Percentiles rank a stretch among this genome's conserved stretches.
phyloP scores from a whole-genome alignment of 2,329 filamentous ascomycete genomes.

The Paraphaeosphaeria minitans region DNA sequence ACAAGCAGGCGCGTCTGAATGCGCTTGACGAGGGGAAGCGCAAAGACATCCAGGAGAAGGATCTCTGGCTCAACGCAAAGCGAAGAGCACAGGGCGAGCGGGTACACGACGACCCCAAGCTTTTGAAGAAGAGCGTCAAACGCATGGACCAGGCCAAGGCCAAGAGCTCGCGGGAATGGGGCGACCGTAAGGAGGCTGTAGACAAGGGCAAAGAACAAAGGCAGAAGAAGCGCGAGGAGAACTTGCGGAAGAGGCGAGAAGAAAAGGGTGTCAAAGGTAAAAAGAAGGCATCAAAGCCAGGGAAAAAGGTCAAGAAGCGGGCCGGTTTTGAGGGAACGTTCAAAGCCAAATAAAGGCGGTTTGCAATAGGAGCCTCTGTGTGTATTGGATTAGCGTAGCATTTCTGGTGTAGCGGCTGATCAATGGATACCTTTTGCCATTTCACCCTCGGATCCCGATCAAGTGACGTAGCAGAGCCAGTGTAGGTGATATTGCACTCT shows the following conservation, averaged over 20 bases:
- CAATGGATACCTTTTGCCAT: constrained; percentile 10
- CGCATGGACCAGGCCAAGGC: constrained; percentile 87
- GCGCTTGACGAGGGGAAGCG: constrained; percentile 79
- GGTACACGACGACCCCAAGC: constrained; percentile 80
- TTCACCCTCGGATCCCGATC: neutral
- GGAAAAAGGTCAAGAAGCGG: constrained; percentile 53
- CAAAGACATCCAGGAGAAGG: constrained; percentile 88
- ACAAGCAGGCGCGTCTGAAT: constrained; percentile 80
- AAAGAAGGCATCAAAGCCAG: constrained; percentile 60
- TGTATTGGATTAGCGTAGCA: constrained; percentile 11
- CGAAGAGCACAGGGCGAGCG: constrained; percentile 88
- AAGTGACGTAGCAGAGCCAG: neutral
- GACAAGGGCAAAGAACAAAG: constrained; percentile 54
- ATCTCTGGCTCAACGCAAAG: constrained; percentile 89
- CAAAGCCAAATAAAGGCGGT: constrained; percentile 49
- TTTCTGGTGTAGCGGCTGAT: constrained; percentile 8
- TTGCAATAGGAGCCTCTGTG: neutral
- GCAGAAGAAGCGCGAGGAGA: constrained; percentile 57
- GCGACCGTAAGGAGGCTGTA: constrained; percentile 53
- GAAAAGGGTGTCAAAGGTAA: constrained; percentile 75
- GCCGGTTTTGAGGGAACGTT: constrained; percentile 71
- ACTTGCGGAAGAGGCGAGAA: constrained; percentile 73
- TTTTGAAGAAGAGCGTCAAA: constrained; percentile 90
- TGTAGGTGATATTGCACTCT: neutral
- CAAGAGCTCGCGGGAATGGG: constrained; percentile 88